Percentiles rank a stretch among this genome's conserved stretches.
Conservation (phyloP, 768 basidiomycete genomes). For the Boletus subparvulus region DNA sequence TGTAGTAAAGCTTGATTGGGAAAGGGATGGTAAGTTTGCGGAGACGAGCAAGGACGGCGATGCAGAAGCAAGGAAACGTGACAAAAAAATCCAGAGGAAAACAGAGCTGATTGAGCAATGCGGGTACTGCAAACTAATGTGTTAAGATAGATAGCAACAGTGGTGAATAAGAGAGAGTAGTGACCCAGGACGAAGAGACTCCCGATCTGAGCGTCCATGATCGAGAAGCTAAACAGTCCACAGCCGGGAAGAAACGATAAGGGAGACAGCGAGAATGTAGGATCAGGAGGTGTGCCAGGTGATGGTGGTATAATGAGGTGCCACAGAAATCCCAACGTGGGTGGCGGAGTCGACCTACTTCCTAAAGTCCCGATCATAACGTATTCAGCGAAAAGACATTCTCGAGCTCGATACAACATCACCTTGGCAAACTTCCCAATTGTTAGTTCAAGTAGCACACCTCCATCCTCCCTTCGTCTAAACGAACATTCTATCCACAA, state of each 20-base stretch:
- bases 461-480: slow-evolving; percentile 15
- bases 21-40: slow-evolving; percentile 16
- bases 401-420: slow-evolving; percentile 27
- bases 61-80: slow-evolving; percentile 23
- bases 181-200: slow-evolving; percentile 17
- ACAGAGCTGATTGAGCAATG: slow-evolving; percentile 23
- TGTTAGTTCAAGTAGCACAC: slow-evolving; percentile 15
- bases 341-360: slow-evolving; percentile 17
- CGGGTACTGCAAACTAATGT: slow-evolving; percentile 23
- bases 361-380: slow-evolving; percentile 13
- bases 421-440: slow-evolving; percentile 25
- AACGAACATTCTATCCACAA: slow-evolving; percentile 28
- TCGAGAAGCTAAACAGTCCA: slow-evolving; percentile 17
- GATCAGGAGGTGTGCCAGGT: slow-evolving; percentile 5
- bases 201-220: slow-evolving; percentile 19
- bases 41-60: slow-evolving; percentile 22
- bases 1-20: slow-evolving; percentile 13
- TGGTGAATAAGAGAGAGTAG: slow-evolving; percentile 16
- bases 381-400: slow-evolving; percentile 20
- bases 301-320: slow-evolving; percentile 21
- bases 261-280: slow-evolving; percentile 1
- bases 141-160: slow-evolving; percentile 28
- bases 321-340: slow-evolving; percentile 14
- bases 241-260: slow-evolving; percentile 12
- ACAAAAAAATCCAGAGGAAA: slow-evolving; percentile 25